Conservation (phyloP, 768 basidiomycete genomes). For the Calocybe gangraenosa region DNA sequence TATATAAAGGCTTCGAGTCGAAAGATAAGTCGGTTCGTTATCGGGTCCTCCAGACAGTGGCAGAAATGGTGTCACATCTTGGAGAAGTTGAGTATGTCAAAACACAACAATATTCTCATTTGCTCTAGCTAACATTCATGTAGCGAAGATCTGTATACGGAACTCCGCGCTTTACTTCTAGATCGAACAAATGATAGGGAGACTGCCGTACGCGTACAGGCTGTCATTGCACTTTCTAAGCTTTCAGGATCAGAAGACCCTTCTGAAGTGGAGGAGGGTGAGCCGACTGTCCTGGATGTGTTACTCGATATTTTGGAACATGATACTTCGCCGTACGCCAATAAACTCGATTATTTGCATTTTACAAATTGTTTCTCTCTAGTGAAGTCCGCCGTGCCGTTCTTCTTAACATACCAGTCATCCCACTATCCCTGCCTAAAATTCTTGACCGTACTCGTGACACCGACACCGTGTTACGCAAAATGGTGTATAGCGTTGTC, state of each 20-base stretch:
- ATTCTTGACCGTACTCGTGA: conserved; percentile 80
- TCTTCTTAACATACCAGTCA: conserved; percentile 66
- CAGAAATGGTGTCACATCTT: conserved; percentile 74
- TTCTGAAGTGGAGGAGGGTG: conserved; percentile 46
- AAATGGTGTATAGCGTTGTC: conserved; percentile 61
- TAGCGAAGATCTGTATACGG: conserved; percentile 74
- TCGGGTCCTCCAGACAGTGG: conserved; percentile 71
- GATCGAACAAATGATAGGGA: conserved; percentile 82
- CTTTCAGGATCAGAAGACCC: conserved; percentile 69
- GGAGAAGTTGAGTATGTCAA: conserved; percentile 80
- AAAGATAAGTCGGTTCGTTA: conserved; percentile 88
- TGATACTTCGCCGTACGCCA: conserved; percentile 72
- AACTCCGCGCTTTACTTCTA: conserved; percentile 59
- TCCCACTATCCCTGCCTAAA: conserved; percentile 48
- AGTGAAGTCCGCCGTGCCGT: conserved; percentile 87
- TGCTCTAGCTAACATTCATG: conserved; percentile 1
- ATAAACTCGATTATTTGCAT: background rate
- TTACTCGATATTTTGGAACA: conserved; percentile 63
- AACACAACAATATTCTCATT: background rate
- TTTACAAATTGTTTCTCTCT: background rate
- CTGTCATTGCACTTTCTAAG: conserved; percentile 74
- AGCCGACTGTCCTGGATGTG: conserved; percentile 50
- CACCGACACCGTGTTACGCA: conserved; percentile 69
- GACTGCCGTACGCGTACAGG: conserved; percentile 68
- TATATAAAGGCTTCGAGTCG: conserved; percentile 74